A percentile compares a stretch with the other conserved stretches of the same genome.
Conservation (phyloP, 1,284 basidiomycete genomes). For the Sphagnurus paluster region DNA sequence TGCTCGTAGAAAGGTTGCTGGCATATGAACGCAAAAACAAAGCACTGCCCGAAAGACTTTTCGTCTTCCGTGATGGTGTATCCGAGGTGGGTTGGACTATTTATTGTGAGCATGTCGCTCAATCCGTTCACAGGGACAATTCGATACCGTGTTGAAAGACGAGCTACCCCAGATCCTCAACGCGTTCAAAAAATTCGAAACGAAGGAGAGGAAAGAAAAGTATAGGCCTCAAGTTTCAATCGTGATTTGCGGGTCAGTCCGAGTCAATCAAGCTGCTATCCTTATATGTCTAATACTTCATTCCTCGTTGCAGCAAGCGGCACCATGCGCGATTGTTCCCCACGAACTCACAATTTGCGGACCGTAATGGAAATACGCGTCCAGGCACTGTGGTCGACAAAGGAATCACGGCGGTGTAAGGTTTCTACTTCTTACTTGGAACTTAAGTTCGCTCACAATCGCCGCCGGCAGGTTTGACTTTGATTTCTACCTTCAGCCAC, state of each 20-base stretch:
- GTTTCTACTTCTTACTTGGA: not conserved
- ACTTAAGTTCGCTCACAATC: conserved; percentile 2
- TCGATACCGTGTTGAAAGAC: conserved; percentile 51
- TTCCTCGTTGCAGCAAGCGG: conserved; percentile 47
- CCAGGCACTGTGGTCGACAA: conserved; percentile 77
- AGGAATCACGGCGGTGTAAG: conserved; percentile 68
- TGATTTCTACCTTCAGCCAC: conserved; percentile 80
- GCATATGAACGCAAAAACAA: conserved; percentile 55
- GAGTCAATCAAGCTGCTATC: not conserved
- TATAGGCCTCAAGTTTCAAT: conserved; percentile 70
- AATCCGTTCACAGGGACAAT: conserved; percentile 56
- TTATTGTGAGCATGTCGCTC: not conserved
- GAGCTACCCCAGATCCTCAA: conserved; percentile 59
- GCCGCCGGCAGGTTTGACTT: conserved; percentile 59
- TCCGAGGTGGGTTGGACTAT: conserved; percentile 54
- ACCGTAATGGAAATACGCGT: conserved; percentile 68
- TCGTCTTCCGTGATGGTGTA: conserved; percentile 76
- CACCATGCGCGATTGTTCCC: conserved; percentile 74
- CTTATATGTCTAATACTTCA: not conserved
- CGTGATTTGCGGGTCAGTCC: conserved; percentile 62
- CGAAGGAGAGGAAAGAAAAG: conserved; percentile 36
- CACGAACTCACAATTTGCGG: conserved; percentile 44
- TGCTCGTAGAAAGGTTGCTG: conserved; percentile 69
- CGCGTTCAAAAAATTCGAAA: conserved; percentile 56
- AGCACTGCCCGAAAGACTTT: conserved; percentile 57